Conservation (phyloP, 768 basidiomycete genomes). For the Nidula microcarpa region DNA sequence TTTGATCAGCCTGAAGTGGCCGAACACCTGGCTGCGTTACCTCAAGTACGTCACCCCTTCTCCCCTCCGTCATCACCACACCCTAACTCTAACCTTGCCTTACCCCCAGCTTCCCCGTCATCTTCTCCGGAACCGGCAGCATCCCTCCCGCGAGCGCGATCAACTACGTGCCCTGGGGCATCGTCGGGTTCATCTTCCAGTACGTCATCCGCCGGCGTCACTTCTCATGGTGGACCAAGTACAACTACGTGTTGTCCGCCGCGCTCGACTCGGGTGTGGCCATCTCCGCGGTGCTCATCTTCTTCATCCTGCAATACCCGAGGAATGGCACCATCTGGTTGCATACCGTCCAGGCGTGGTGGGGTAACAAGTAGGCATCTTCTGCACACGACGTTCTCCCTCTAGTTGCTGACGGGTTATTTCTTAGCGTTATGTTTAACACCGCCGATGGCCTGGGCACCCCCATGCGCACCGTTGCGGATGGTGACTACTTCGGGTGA, state of each 20-base stretch:
- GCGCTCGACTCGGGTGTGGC: slow-evolving; percentile 73
- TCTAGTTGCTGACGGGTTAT: not conserved
- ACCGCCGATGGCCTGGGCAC: slow-evolving; percentile 38
- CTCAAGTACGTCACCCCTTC: slow-evolving; percentile 47
- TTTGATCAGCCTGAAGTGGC: slow-evolving; percentile 53
- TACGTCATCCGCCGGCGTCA: slow-evolving; percentile 55
- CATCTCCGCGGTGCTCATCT: slow-evolving; percentile 48
- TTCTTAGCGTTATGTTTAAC: slow-evolving; percentile 26
- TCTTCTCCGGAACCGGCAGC: slow-evolving; percentile 55
- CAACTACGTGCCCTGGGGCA: slow-evolving; percentile 68
- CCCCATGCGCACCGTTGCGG: slow-evolving; percentile 25
- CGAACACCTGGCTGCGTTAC: slow-evolving; percentile 57
- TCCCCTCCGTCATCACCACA: not conserved
- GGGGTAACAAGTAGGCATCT: slow-evolving; percentile 59
- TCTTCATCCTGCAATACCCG: slow-evolving; percentile 66
- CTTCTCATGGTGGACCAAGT: slow-evolving; percentile 71
- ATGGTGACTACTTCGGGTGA: slow-evolving; percentile 28
- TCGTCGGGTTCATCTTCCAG: slow-evolving; percentile 66
- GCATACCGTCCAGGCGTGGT: slow-evolving; percentile 56
- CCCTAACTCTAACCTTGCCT: not conserved
- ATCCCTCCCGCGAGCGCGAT: slow-evolving; percentile 68
- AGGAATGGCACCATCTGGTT: slow-evolving; percentile 54
- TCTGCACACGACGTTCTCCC: not conserved
- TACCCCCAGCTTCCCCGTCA: slow-evolving; percentile 40
- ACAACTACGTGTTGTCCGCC: slow-evolving; percentile 68